Base-by-base conservation (phyloP, 768 basidiomycete species). In the Lactarius tabidus region DNA sequence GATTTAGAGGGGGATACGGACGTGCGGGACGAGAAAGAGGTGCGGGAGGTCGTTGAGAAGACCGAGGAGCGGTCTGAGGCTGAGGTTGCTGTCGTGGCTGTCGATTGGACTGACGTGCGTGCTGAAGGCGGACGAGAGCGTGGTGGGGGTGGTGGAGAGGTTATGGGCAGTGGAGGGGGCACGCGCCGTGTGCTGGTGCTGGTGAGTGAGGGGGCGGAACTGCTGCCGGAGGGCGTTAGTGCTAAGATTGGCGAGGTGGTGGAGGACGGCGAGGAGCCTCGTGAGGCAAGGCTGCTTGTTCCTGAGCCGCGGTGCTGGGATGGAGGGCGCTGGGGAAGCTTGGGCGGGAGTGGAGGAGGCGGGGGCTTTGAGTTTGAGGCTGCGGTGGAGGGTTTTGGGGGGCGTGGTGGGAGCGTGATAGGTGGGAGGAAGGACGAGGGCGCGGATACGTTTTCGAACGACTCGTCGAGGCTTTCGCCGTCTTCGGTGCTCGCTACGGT, bases 371-470 rank as follows among this genome's bases (percentile, higher is more conserved):
- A 43, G 12, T 36, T 12, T 2, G 23, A 5, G 15, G 31, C 20
- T 20, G 57, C 23, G 31, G 56, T 26, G 48, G 75, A 70, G 6
- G 70, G 67, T 57, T 75, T 77, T 36, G 75, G 74, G 14, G 69
- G 53, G 28, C 59, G 57, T 26, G 63, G 55, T 5, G 60, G 59
- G 31, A 69, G 61, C 18, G 81, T 76, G 62, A 73, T 71, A 6
- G 77, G 76, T 29, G 80, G 76, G 28, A 79, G 63, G 48, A 68
- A 62, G 36, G 77, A 72, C 20, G 81, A 80, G 4, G 84, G 77
- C 5, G 79, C 76, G 3, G 85, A 84, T 14, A 90, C 81, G 45
- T 88, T 79, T 72, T 90, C 88, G 67, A 84, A 90, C 0, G 87
- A 89, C 66, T 87, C 88, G 48, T 80, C 79, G 33, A 88, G 79